A percentile compares a stretch with the other conserved stretches of the same genome.
Evolutionary conservation across 1,284 basidiomycete species (phyloP).

Genomic region (Apiotrichum mycotoxinovorans): DNA sequence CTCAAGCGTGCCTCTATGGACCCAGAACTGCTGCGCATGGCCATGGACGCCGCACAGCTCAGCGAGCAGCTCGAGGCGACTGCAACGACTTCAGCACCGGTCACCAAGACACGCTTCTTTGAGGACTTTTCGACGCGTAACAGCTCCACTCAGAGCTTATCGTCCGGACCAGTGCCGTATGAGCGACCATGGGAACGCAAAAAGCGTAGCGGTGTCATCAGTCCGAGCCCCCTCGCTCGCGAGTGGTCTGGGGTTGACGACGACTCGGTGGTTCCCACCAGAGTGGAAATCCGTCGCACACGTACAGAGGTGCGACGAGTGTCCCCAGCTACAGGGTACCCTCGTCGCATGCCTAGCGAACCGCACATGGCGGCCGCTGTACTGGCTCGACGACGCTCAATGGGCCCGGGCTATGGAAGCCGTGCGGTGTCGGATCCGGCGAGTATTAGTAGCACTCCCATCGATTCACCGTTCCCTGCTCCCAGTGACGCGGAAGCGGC

Average conservation of each 20-base stretch:
- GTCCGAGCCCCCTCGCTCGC: constrained; percentile 43
- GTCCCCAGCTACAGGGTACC: not conserved
- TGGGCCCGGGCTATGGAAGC: not conserved
- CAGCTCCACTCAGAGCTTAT: not conserved
- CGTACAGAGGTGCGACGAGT: constrained; percentile 11
- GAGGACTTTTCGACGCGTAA: constrained; percentile 15
- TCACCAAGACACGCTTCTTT: constrained; percentile 42
- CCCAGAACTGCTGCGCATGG: constrained; percentile 19
- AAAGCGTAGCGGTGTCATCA: constrained; percentile 38
- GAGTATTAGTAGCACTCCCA: not conserved
- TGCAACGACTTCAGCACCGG: constrained; percentile 31
- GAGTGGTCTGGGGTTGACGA: constrained; percentile 34
- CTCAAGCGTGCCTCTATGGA: constrained; percentile 44
- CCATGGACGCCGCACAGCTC: constrained; percentile 11
- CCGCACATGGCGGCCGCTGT: constrained; percentile 1
- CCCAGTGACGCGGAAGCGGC: constrained; percentile 2
- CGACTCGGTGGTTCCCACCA: constrained; percentile 7
- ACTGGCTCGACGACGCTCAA: not conserved
- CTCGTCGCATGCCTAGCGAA: constrained; percentile 17
- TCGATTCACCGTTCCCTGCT: not conserved
- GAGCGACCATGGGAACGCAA: constrained; percentile 13
- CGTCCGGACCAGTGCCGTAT: not conserved
- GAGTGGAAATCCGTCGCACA: constrained; percentile 13
- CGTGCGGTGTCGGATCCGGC: not conserved
- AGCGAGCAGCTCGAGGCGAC: constrained; percentile 17